Evolutionary conservation across 805 yeast species (phyloP).

Genomic region (Myxozyma melibiosi): DNA sequence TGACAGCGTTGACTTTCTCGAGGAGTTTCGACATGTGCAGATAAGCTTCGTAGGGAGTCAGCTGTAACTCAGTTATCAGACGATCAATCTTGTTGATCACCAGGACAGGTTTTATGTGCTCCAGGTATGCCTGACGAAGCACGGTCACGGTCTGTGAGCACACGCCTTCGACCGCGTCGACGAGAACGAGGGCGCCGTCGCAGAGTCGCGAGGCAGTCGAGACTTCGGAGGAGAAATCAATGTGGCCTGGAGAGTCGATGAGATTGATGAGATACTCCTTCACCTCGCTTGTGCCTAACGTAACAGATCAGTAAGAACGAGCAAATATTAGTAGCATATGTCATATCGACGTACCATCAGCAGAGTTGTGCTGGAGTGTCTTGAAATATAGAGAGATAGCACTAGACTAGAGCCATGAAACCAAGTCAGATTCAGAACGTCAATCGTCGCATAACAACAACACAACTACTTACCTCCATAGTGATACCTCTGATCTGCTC

Average conservation of each 20-base stretch:
- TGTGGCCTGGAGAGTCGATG: constrained; percentile 99
- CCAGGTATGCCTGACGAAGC: constrained; percentile 92
- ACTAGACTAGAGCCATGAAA: constrained; percentile 52
- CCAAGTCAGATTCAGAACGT: background rate
- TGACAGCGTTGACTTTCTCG: constrained; percentile 92
- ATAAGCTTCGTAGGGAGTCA: constrained; percentile 84
- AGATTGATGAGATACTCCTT: constrained; percentile 84
- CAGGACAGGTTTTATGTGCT: constrained; percentile 80
- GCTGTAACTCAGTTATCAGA: constrained; percentile 74
- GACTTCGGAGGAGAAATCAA: constrained; percentile 94
- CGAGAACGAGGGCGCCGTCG: constrained; percentile 94
- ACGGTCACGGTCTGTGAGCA: constrained; percentile 97
- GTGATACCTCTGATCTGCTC: constrained; percentile 96
- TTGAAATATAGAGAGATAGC: constrained; percentile 92
- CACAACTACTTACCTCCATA: constrained; percentile 60
- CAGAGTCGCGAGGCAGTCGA: constrained; percentile 94
- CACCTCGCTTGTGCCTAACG: constrained; percentile 40
- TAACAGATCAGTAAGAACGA: background rate
- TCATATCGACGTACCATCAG: constrained; percentile 9
- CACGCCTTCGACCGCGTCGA: constrained; percentile 97
- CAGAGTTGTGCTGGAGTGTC: constrained; percentile 43
- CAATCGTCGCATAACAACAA: background rate
- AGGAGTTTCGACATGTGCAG: constrained; percentile 73
- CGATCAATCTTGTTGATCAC: constrained; percentile 92
- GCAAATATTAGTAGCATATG: constrained; percentile 12